Evolutionary conservation across 139 green algal species (phyloP), one percentile per base, ranked within the genome.

Genomic region (Edaphochlamys debaryana): DNA sequence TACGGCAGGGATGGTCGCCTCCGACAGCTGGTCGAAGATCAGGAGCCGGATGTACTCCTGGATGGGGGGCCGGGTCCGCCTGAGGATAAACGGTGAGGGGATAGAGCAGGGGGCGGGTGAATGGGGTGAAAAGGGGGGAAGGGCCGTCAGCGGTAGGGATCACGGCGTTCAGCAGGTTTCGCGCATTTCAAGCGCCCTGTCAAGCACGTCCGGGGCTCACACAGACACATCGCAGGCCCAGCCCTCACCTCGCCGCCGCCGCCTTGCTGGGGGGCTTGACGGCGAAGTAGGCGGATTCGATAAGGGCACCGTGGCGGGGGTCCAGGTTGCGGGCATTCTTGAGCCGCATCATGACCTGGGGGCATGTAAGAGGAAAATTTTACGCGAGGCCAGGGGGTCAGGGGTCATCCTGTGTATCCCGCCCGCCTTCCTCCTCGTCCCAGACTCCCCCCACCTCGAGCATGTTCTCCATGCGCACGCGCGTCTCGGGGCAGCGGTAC

Each of bases 41-140:
- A 98, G 91, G 87, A 98, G 90, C 30, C 95, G 92, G 67, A 98
- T 96, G 92, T 97, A 99, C 86, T 96, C 93, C 60, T 98, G 95
- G 58, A 94, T 19, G 3, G 91, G 90, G 38, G 63, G n/a, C 11
- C 62, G 66, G 66, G 56, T 76, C 36, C 70, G 68, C 27, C 69
- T 78, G 69, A n/a, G n/a, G n/a, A n/a, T n/a, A n/a, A n/a, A n/a
- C n/a, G n/a, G n/a, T n/a, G n/a, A n/a, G n/a, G n/a, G n/a, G n/a
- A n/a, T n/a, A n/a, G n/a, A n/a, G n/a, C n/a, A n/a, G n/a, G 22
- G 70, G 17, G 50, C 7, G 29, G 45, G 68, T 8, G 40, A 34
- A 6, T 4, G 58, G 72, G 40, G 71, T n/a, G n/a, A n/a, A 69
- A 6, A 13, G 34, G 73, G 71, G 11, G 6, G 68, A 82, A 3